These are phyloP conservation scores for Juglanconis oblonga DNA, from an alignment of 2,329 filamentous ascomycete species.

Conservation along the genomic window DNA sequence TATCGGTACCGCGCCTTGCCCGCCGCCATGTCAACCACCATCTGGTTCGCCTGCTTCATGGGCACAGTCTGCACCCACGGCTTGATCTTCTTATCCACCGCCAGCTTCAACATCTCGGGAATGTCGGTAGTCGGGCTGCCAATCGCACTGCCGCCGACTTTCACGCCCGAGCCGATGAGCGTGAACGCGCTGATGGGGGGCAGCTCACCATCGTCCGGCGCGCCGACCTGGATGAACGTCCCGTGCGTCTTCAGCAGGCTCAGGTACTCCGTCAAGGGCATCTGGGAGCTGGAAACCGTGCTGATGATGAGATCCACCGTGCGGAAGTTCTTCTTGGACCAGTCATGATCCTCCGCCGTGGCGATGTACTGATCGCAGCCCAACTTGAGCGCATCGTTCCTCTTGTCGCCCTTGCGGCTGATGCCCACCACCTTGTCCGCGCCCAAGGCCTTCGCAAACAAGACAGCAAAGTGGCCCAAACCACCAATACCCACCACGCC, in stretches of 20 bases:
- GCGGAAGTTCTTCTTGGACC: constrained; percentile 47
- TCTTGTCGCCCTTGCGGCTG: constrained; percentile 50
- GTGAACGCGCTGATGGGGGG: constrained; percentile 50
- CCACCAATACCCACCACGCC: constrained; percentile 67
- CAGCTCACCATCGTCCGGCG: constrained; percentile 49
- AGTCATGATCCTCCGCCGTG: constrained; percentile 46
- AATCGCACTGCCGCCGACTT: constrained; percentile 41
- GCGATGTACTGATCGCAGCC: constrained; percentile 50
- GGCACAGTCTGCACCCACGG: constrained; percentile 52
- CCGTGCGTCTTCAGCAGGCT: constrained; percentile 57
- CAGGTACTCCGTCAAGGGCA: constrained; percentile 62
- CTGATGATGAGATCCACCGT: constrained; percentile 56
- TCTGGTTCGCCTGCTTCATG: constrained; percentile 53
- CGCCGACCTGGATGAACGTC: constrained; percentile 62
- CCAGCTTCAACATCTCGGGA: constrained; percentile 56
- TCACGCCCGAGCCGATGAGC: constrained; percentile 53
- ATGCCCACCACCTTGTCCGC: constrained; percentile 59
- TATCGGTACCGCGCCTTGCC: constrained; percentile 50
- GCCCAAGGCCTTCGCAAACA: constrained; percentile 65
- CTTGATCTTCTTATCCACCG: constrained; percentile 52
- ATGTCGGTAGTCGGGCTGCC: constrained; percentile 51
- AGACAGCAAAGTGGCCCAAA: constrained; percentile 64
- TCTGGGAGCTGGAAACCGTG: constrained; percentile 47
- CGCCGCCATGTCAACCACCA: constrained; percentile 53
- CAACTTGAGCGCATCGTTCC: constrained; percentile 50